Base-by-base conservation (phyloP, 345 rosid genomes). In the Syzygium jambos region DNA sequence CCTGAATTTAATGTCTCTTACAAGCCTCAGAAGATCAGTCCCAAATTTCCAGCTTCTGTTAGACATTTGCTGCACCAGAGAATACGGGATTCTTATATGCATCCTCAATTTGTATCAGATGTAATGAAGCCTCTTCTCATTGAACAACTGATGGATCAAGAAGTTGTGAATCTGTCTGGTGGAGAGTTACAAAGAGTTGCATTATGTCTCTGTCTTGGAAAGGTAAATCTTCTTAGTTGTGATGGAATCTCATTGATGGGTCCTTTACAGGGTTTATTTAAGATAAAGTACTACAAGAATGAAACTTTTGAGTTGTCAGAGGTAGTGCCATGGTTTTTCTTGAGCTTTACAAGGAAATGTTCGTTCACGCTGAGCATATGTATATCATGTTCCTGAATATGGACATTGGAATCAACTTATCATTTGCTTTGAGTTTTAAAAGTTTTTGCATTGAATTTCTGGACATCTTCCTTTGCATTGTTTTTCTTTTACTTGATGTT, bases 181-280 rank as follows among this genome's bases (percentile, higher is more conserved):
- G 99, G 99, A 92, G 99, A 98, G 92, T 89, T 96, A 93, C 99
- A 98, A 90, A 96, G 99, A 92, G 99, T 98, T 91, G 99, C 99
- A 38, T 91, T 98, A 88, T 94, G 97, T 89, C 93, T 96, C 38
- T 98, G 99, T 90, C 98, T 98, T 38, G 99, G 99, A 85, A 98
- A 98, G 98, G 99, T 97, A 87, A 89, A 38, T 73, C 82, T 38
- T 73, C 27, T 41, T 73, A 73, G 82, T 19, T 1, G 82, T 73
- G 78, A 63, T 22, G 77, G 90, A 73, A 73, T 73, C 13, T 68
- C 21, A 52, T 57, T 21, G 65, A 23, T 30, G 65, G 57, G n/a
- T 85, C 63, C 19, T 53, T 85, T 57, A 41, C 22, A 2, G 57
- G 57, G 86, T 54, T 85, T 85, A 5, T 73, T 73, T 73, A 19